Base-by-base conservation (phyloP, 192 early-diverging fungal species). In the Entomortierella lignicola region DNA sequence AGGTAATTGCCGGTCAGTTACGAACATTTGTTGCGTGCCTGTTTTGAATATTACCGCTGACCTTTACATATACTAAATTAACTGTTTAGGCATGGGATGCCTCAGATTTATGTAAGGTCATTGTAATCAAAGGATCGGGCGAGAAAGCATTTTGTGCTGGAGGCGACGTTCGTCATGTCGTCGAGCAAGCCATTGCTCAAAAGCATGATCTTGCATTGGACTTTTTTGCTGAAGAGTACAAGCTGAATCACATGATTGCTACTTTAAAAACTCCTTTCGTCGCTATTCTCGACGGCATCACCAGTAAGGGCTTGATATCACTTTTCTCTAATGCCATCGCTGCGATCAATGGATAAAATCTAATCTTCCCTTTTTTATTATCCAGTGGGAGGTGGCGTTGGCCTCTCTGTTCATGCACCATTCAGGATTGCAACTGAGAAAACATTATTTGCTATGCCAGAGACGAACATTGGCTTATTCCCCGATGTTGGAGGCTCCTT, bases 351-450 rank as follows among this genome's bases (percentile, higher is more conserved):
- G n/a, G n/a, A n/a, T n/a, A n/a, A n/a, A n/a, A n/a, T n/a, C n/a
- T 21, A 23, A 13, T 12, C n/a, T 31, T 39, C 17, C 1, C 60
- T 43, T 68, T 51, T 37, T 66, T 18, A 42, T 42, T 13, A 42
- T 42, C 6, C 81, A 95, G 94, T 99, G 98, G 98, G 98, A 44
- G 98, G 96, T 37, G 98, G 98, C 60, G 94, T 96, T 41, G 98
- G 98, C 34, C 80, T 99, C 20, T 96, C 96, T 30, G 92, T 98
- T 26, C 97, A 98, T 80, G 95, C 92, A 8, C 92, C 96, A 25
- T 98, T 99, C 88, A 87, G 98, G 30, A 92, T 99, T 54, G 98
- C 96, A 7, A 98, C 95, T 34, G 97, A 99, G 83, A 90, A 93
- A 21, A 95, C 98, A 2, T 66, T 97, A 61, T 97, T 98, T 82